Base-by-base conservation (phyloP, 495 filamentous ascomycete genomes). In the Aspergillus kassunensis region DNA sequence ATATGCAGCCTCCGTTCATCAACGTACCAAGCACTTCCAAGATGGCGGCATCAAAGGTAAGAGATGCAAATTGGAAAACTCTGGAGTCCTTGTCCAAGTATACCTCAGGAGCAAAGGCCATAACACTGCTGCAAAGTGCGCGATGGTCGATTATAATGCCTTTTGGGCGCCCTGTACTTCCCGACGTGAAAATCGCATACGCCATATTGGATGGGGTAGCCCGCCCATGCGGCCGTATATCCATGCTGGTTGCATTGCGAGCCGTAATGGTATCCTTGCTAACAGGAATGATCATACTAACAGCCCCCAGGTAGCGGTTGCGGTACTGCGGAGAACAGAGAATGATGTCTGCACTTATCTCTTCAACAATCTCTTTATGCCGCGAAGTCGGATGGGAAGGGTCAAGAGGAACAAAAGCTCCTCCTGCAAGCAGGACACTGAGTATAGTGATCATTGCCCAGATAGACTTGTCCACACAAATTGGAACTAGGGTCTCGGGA, bases 401-500 rank as follows among this genome's bases (percentile, higher is more conserved):
- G 59, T 87, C 83, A 2, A 88, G 60, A 1, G 75, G 76, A 18
- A 86, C 75, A 60, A 80, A 80, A 0, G 74, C 80, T 37, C 76
- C 78, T 6, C 82, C 82, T 31, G 80, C 80, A 45, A 79, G 80
- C 12, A 81, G 55, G 18, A 84, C 67, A 37, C 72, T 76, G 6
- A 80, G 64, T 7, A 80, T 70, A 0, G 72, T 68, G 7, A 86
- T 69, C 18, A 80, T 60, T 1, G 76, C 73, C 74, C 74, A 84
- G 1, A 70, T 62, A 0, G 77, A 80, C 45, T 84, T 85, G 37
- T 79, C 73, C 21, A 84, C 69, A 50, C 75, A 82, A 0, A 87
- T 55, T 3, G 81, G 81, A 3, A 86, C 77, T 1, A 81, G 44
- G 0, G 59, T 63, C 23, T 80, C 78, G 3, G 66, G 68, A 2